A percentile compares a stretch with the other conserved stretches of the same genome.
phyloP scores from a whole-genome alignment of 2,329 filamentous ascomycete genomes.

The Pyrenochaeta sp. region DNA sequence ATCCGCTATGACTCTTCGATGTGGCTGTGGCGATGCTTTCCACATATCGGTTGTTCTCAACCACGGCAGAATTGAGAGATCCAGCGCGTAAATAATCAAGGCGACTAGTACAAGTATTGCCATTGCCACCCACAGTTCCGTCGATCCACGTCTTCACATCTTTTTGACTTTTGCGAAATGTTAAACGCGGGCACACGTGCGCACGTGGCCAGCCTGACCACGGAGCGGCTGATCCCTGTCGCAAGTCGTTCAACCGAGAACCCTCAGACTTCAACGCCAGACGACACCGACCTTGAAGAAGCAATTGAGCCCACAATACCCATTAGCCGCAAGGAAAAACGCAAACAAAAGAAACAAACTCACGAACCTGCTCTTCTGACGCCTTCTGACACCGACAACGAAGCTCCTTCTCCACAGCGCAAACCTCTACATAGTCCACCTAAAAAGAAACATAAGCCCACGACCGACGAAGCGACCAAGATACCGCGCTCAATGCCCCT shows the following conservation, averaged over 20 bases:
- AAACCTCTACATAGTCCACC: slow-evolving; percentile 27
- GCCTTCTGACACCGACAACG: slow-evolving; percentile 29
- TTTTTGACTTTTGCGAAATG: slow-evolving; percentile 16
- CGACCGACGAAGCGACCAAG: not conserved
- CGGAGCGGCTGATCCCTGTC: slow-evolving; percentile 26
- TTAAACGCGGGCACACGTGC: slow-evolving; percentile 43
- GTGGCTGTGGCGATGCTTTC: slow-evolving; percentile 46
- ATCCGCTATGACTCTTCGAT: slow-evolving; percentile 45
- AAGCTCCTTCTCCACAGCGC: slow-evolving; percentile 9
- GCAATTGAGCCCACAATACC: slow-evolving; percentile 4
- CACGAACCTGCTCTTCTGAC: slow-evolving; percentile 20
- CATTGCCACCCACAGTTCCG: not conserved
- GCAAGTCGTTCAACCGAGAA: slow-evolving; percentile 28
- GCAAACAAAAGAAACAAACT: slow-evolving; percentile 26
- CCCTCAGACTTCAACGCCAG: slow-evolving; percentile 20
- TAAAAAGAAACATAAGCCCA: slow-evolving; percentile 9
- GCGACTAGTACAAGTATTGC: not conserved
- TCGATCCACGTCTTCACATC: not conserved
- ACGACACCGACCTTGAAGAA: slow-evolving; percentile 8
- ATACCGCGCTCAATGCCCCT: slow-evolving; percentile 23
- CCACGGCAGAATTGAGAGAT: not conserved
- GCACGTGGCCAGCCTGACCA: slow-evolving; percentile 40
- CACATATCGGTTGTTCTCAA: slow-evolving; percentile 13
- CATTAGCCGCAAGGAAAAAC: slow-evolving; percentile 35
- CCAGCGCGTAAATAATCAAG: not conserved